Evolutionary conservation across 148 eudicot genomes (phyloP).

Genomic region (Pouteria glomerata): DNA sequence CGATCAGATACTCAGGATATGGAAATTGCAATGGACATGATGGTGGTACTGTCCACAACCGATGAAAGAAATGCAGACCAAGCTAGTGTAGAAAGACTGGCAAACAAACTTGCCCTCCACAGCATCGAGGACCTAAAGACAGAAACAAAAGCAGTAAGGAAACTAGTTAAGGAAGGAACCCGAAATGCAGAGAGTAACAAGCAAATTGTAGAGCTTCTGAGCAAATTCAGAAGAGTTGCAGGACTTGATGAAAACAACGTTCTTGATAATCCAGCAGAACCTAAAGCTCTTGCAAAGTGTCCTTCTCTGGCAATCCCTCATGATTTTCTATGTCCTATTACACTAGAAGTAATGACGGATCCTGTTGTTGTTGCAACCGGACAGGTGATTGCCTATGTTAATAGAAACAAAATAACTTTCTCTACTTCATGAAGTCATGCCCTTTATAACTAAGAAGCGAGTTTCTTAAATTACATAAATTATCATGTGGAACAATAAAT

Average conservation of each 20-base stretch:
- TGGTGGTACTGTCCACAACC: conserved; percentile 38
- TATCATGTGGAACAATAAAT: background rate
- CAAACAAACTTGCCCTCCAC: conserved; percentile 45
- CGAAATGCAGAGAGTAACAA: conserved; percentile 37
- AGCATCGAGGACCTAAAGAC: conserved; percentile 42
- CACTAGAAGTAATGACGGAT: conserved; percentile 74
- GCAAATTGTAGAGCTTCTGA: conserved; percentile 36
- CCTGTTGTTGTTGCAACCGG: conserved; percentile 85
- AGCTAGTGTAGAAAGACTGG: conserved; percentile 50
- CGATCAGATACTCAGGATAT: conserved; percentile 76
- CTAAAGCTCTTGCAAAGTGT: conserved; percentile 22
- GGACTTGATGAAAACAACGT: conserved; percentile 41
- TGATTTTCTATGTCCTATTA: conserved; percentile 83
- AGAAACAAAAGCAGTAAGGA: conserved; percentile 46
- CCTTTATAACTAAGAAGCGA: background rate
- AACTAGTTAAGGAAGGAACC: conserved; percentile 47
- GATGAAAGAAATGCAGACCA: conserved; percentile 47
- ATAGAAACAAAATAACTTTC: background rate
- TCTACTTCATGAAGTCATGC: background rate
- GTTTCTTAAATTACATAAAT: background rate
- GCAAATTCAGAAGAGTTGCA: conserved; percentile 57
- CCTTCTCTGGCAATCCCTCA: conserved; percentile 44
- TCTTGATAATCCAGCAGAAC: conserved; percentile 29
- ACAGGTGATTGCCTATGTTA: conserved; percentile 39
- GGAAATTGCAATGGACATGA: conserved; percentile 58